Evolutionary conservation across 345 rosid species (phyloP), one percentile per base, ranked within the genome.

Genomic region (Erucastrum elatum): DNA sequence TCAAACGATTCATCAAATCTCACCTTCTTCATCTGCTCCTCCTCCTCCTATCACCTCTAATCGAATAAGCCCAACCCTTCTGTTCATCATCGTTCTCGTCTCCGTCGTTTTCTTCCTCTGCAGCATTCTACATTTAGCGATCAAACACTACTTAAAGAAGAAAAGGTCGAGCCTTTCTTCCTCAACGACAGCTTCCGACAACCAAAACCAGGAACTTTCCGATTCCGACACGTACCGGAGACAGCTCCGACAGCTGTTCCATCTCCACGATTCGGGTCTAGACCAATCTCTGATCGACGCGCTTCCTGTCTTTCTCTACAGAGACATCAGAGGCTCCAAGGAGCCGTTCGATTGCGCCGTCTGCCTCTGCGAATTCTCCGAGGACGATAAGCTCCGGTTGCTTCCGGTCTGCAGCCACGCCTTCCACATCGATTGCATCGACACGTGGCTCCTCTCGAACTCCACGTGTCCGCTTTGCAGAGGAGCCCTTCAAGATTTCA

Each of bases 381-480:
- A 87, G n/a, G 84, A 83, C 31, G 97, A 91, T 66, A 87, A 88
- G 81, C 78, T 94, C 80, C 87, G 96, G 68, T 80, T 94, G 85
- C 96, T 94, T 55, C 98, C 98, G 0, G 59, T 81, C 64, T 91
- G 98, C 65, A 87, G 94, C 63, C 98, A 94, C 79, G 98, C 97
- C 68, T 94, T 94, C 78, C 98, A 91, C 82, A 83, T 94, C 39
- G 90, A 91, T 67, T 94, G 97, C 77, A 94, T 94, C 80, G 98
- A 91, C 77, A 87, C 96, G 10, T 94, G 98, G 98, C 84, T 94
- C 51, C 86, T 94, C 70, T 91, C 96, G 37, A 91, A 91, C 75
- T 94, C 98, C 17, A 91, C 95, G 44, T 94, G 98, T 77, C 98
- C 98, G 25, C 95, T 94, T 17, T 94, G 98, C 77, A 90, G 97